Evolutionary conservation across 768 basidiomycete species (phyloP), one percentile per base, ranked within the genome.

Genomic region (Amanita phalloides): DNA sequence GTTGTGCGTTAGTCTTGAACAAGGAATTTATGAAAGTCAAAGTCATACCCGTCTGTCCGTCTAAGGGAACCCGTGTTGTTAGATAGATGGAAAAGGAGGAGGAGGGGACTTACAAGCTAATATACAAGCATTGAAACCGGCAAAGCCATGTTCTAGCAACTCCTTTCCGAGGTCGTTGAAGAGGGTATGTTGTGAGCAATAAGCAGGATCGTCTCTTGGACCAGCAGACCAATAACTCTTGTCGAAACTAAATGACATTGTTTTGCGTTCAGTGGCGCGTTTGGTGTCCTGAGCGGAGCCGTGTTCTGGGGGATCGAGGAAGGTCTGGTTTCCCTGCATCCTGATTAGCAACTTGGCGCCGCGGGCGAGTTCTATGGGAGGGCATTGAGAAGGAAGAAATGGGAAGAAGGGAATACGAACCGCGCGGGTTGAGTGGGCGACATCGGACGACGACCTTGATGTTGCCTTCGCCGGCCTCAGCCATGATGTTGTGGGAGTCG

Each of bases 211-310:
- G 62, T 93, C 88, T 60, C 89, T 76, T 8, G 86, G 76, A 1
- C 93, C 90, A 11, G 92, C 92, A 37, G 91, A 93, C 94, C 93
- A 95, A 67, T 97, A 98, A 50, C 86, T 89, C 76, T 94, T 95
- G 77, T 98, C 95, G 58, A 97, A 98, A 56, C 87, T 86, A 68
- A 98, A 98, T 0, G 78, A 67, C 81, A 93, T 86, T 5, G 84
- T 78, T 71, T 88, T 95, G 59, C 90, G 82, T 67, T 96, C 94
- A 6, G 87, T 84, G 14, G 91, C 88, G 61, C 90, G 86, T 61
- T 88, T 89, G 17, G 78, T 66, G 61, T 82, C 78, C 62, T 81
- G 82, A 37, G 71, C 58, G 3, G 84, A 82, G 38, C 86, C 86
- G 11, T 65, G 14, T 60, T 94, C 90, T 28, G 94, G 94, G 14